Evolutionary conservation across 2,329 filamentous ascomycete genomes (phyloP).

Genomic region (Oidium heveae): DNA sequence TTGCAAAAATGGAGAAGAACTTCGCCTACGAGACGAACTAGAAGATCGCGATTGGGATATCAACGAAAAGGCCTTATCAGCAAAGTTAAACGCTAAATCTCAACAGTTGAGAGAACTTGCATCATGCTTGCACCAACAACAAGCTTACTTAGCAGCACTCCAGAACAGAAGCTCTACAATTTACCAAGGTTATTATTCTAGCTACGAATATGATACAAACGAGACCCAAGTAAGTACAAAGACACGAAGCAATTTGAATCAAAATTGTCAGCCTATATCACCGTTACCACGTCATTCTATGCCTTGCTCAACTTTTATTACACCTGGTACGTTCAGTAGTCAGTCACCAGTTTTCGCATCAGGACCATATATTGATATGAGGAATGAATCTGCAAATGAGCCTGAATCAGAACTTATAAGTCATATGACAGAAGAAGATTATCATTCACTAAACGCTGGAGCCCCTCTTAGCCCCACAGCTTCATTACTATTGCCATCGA

Average conservation of each 20-base stretch:
- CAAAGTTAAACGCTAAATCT: constrained; percentile 6
- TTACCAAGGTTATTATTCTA: constrained; percentile 13
- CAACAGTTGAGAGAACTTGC: constrained; percentile 9
- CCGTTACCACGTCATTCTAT: constrained; percentile 10
- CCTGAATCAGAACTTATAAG: constrained; percentile 14
- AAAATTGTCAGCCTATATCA: constrained; percentile 16
- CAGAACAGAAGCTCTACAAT: constrained; percentile 8
- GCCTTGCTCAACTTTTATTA: constrained; percentile 14
- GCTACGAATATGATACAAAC: constrained; percentile 13
- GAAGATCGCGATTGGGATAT: constrained; percentile 13
- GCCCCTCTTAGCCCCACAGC: constrained; percentile 59
- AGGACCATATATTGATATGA: constrained; percentile 20
- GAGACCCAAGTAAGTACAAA: constrained; percentile 13
- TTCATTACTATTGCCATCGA: constrained; percentile 46
- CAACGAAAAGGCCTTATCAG: constrained; percentile 8
- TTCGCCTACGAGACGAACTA: constrained; percentile 9
- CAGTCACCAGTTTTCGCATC: constrained; percentile 24
- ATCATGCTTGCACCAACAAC: constrained; percentile 5
- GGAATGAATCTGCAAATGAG: constrained; percentile 11
- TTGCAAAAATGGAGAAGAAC: constrained; percentile 29
- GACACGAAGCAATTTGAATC: constrained; percentile 15
- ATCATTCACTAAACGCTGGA: constrained; percentile 32
- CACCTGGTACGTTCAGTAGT: constrained; percentile 16
- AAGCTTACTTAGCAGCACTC: constrained; percentile 6
- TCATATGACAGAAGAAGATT: constrained; percentile 32